Percentiles rank a stretch among this genome's conserved stretches.
Evolutionary conservation across 2,329 filamentous ascomycete genomes (phyloP).

Genomic region (Phaeosphaeria sp.): DNA sequence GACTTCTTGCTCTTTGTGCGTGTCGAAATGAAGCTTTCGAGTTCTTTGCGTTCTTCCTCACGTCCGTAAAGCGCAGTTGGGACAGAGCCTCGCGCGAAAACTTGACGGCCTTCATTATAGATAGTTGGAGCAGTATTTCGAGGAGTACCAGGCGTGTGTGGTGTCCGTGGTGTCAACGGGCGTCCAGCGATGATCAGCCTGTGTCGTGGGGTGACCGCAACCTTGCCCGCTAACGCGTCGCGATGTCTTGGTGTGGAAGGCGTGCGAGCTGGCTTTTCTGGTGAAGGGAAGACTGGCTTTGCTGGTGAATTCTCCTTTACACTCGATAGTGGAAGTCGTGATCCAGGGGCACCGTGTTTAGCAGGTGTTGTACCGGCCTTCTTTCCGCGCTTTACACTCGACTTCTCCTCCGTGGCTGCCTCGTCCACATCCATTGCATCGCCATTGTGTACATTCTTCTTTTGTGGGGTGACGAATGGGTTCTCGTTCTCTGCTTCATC

Average conservation of each 20-base stretch:
- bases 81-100: conserved; percentile 81
- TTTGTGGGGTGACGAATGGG: conserved; percentile 55
- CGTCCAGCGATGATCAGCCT: conserved; percentile 79
- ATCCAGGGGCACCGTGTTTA: conserved; percentile 56
- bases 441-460: conserved; percentile 45
- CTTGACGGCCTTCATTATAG: conserved; percentile 84
- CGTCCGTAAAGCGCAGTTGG: conserved; percentile 79
- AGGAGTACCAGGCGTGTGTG: conserved; percentile 75
- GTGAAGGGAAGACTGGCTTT: conserved; percentile 57
- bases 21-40: conserved; percentile 72
- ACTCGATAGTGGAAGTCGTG: conserved; percentile 52
- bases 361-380: conserved; percentile 49
- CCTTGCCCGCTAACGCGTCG: conserved; percentile 73
- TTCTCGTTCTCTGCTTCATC: conserved; percentile 74
- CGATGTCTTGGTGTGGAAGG: conserved; percentile 79
- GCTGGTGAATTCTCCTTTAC: conserved; percentile 56
- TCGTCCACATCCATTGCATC: conserved; percentile 56
- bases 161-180: conserved; percentile 78
- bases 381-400: conserved; percentile 44
- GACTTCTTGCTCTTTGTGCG: conserved; percentile 66
- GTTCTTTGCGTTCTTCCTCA: conserved; percentile 70
- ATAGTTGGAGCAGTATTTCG: conserved; percentile 71
- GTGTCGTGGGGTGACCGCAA: conserved; percentile 81
- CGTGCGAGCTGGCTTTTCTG: conserved; percentile 54
- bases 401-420: conserved; percentile 34